Percentiles rank a stretch among this genome's conserved stretches.
These are phyloP conservation scores for Gossypioides kirkii DNA, from an alignment of 345 rosid genomes.

Conservation along the genomic window DNA sequence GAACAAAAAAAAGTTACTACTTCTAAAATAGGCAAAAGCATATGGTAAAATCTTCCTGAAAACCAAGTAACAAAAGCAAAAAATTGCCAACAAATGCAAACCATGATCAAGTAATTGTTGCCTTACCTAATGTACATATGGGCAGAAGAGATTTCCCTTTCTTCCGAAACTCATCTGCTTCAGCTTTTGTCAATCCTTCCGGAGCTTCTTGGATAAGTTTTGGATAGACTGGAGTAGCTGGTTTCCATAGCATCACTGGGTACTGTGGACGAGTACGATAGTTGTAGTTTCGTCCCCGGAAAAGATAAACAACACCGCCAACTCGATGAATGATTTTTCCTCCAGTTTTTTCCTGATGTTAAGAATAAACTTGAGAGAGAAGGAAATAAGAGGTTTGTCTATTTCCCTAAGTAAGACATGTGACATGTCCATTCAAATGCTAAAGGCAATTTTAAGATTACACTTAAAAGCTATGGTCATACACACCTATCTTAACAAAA, in stretches of 20 bases:
- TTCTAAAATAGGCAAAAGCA: neutral
- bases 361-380: constrained; percentile 14
- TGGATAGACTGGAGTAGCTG: constrained; percentile 95
- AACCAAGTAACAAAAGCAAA: constrained; percentile 5
- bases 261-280: constrained; percentile 70
- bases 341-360: constrained; percentile 67
- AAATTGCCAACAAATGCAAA: neutral
- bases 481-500: neutral
- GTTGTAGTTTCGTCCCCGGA: constrained; percentile 87
- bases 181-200: constrained; percentile 68
- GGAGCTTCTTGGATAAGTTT: constrained; percentile 91
- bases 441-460: neutral
- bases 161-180: constrained; percentile 55
- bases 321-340: constrained; percentile 73
- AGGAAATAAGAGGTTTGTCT: neutral
- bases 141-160: constrained; percentile 77
- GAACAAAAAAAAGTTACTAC: constrained; percentile 9
- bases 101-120: neutral
- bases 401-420: neutral
- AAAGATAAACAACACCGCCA: constrained; percentile 81
- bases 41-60: neutral
- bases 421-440: neutral
- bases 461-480: neutral
- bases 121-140: constrained; percentile 76
- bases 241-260: constrained; percentile 95